Percentiles rank a stretch among this genome's conserved stretches.
phyloP scores from a whole-genome alignment of 129 eudicot species.

The Cynara cardunculus region DNA sequence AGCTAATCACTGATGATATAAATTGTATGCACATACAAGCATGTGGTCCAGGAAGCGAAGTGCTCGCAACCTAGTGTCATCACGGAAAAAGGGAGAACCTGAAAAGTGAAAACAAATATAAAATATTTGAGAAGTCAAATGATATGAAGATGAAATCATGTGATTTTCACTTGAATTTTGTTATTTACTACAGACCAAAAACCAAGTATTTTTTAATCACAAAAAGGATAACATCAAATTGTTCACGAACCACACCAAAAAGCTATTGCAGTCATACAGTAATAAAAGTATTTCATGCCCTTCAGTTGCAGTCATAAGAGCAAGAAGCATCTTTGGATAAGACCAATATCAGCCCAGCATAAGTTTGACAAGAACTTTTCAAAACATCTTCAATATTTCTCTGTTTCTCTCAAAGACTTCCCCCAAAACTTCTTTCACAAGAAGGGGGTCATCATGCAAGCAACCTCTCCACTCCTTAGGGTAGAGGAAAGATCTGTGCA shows the following conservation, averaged over 20 bases:
- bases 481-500: not conserved
- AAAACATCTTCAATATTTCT: not conserved
- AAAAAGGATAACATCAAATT: not conserved
- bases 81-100: constrained; percentile 93
- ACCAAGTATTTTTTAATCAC: not conserved
- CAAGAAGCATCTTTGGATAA: not conserved
- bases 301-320: not conserved
- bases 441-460: not conserved
- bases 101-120: constrained; percentile 28
- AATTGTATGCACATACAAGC: constrained; percentile 64
- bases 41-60: constrained; percentile 98
- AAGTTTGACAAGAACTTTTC: not conserved
- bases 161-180: not conserved
- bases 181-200: not conserved
- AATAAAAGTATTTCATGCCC: not conserved
- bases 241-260: not conserved
- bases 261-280: not conserved
- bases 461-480: not conserved
- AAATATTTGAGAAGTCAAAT: constrained; percentile 2
- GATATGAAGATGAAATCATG: not conserved
- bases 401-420: not conserved
- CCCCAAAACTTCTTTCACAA: not conserved
- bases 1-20: constrained; percentile 4
- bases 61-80: constrained; percentile 98
- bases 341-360: not conserved